These are phyloP conservation scores for Salinomyces thailandicus DNA, from an alignment of 2,329 filamentous ascomycete genomes.

Conservation along the genomic window DNA sequence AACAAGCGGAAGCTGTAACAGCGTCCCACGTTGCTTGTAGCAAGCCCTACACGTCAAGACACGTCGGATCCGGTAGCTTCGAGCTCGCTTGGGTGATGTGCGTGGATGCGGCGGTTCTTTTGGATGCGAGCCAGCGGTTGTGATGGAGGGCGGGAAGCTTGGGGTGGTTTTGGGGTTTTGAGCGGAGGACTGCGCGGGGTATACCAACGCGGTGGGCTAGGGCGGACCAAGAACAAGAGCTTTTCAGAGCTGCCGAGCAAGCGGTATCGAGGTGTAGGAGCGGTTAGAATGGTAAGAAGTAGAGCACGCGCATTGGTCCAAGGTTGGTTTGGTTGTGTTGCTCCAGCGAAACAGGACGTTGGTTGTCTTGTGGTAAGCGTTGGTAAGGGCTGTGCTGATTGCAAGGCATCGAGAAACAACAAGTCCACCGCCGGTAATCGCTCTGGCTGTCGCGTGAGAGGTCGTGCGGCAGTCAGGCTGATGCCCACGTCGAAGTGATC, in stretches of 20 bases:
- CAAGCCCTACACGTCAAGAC: not conserved
- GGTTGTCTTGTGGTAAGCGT: no score
- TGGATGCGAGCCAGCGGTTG: not conserved
- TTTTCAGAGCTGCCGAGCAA: no score
- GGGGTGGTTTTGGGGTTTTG: no score
- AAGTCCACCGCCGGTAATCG: not conserved
- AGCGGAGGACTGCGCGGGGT: no score
- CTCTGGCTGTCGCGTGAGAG: not conserved
- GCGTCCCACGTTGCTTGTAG: not conserved
- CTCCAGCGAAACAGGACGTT: not conserved
- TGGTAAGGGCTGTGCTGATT: not conserved
- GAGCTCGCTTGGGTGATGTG: not conserved
- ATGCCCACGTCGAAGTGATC: no score
- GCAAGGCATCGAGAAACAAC: not conserved
- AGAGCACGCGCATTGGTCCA: constrained; percentile 1
- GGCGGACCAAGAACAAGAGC: no score
- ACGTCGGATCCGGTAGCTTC: not conserved
- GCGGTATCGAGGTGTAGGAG: not conserved
- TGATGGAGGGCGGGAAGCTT: no score
- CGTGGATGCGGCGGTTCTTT: not conserved
- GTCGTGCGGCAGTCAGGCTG: no score
- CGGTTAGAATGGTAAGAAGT: not conserved
- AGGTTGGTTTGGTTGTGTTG: not conserved
- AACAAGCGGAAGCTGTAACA: no score
- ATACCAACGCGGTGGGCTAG: no score